Base-by-base conservation (phyloP, 306 rosid genomes). In the Cucurbita moschata region DNA sequence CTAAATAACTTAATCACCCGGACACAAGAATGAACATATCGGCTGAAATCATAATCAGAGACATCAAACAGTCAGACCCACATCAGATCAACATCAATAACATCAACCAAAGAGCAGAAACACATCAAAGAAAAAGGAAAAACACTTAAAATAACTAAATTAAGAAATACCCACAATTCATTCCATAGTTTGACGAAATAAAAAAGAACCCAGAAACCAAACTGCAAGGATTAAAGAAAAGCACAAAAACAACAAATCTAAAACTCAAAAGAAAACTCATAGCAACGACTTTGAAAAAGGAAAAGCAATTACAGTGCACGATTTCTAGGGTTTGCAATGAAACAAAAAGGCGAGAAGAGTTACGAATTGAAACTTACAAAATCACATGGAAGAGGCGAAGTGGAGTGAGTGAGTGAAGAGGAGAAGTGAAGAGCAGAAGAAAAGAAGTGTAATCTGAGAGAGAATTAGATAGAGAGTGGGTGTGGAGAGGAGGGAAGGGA, bases 1-100 rank as follows among this genome's bases (percentile, higher is more conserved):
- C 75, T 75, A 62, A 81, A 38, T 47, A 72, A 74, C 52, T 8
- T 71, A 7, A 60, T 65, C 61, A 49, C 19, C 77, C 66, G 75
- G 80, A 73, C 23, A 54, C 8, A 23, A 70, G 65, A 64, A 38
- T 61, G 39, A 51, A 74, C 72, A 80, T 55, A 70, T 62, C 23
- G 51, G 71, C 77, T 77, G 82, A 49, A 67, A 85, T 58, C 71
- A 52, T 56, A 75, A 78, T 38, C 70, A n/a, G 40, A 70, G 69
- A 82, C 43, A 81, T 59, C 54, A 74, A 75, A 73, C 56, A 71
- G 82, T 69, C 75, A 76, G 79, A 71, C 70, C 75, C 79, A 53
- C 30, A 26, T 61, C 78, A 77, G 92, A 82, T 85, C 82, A 81
- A 78, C 83, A 71, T 38, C 52, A 21, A 74, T 1, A 55, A 42